These are phyloP conservation scores for Thraustotheca clavata DNA, from an alignment of 352 stramenopile species.

Conservation along the genomic window DNA sequence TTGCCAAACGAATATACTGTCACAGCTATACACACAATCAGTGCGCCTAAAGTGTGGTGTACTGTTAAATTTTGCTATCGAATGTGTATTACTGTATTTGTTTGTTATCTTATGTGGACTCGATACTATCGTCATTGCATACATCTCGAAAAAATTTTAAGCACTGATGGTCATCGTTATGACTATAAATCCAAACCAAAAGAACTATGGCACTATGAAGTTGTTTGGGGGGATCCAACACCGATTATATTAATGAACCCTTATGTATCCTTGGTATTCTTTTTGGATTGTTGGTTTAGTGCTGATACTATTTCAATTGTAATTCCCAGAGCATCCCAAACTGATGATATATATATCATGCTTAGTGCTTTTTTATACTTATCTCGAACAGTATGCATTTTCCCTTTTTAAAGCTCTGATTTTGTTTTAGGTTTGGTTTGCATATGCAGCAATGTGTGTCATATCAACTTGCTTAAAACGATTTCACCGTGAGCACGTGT, in stretches of 20 bases:
- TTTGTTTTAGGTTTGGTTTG: constrained; percentile 1
- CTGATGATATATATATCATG: neutral
- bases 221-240: neutral
- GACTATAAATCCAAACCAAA: neutral
- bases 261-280: neutral
- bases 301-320: neutral
- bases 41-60: neutral
- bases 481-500: neutral
- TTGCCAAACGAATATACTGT: too few relatives aligned
- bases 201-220: neutral
- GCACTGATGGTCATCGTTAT: neutral
- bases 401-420: neutral
- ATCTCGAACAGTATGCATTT: neutral
- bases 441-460: neutral
- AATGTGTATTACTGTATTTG: neutral
- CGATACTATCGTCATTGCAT: neutral
- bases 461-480: neutral
- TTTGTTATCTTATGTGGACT: neutral
- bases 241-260: neutral
- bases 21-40: neutral
- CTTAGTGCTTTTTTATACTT: neutral
- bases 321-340: neutral
- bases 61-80: neutral
- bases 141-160: neutral
- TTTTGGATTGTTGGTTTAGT: neutral